These are phyloP conservation scores for Inosperma sp. DNA, from an alignment of 768 basidiomycete species.

Conservation along the genomic window DNA sequence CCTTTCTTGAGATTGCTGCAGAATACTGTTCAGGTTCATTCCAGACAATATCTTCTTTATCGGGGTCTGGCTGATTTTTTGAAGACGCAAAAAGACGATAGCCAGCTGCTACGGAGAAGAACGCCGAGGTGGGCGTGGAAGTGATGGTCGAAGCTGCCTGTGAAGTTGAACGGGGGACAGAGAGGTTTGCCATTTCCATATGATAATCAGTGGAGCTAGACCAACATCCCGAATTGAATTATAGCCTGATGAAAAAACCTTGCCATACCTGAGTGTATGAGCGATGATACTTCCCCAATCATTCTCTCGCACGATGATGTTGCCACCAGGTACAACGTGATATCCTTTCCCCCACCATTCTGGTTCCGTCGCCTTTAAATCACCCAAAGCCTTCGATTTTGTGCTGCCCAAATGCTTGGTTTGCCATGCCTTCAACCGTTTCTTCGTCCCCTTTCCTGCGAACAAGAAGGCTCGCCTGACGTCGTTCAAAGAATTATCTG, in stretches of 20 bases:
- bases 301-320: constrained; percentile 60
- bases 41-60: constrained; percentile 54
- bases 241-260: constrained; percentile 4
- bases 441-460: constrained; percentile 48
- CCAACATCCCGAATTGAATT: constrained; percentile 6
- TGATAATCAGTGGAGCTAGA: constrained; percentile 59
- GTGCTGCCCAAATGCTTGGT: constrained; percentile 47
- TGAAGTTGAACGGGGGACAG: constrained; percentile 25
- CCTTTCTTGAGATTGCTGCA: constrained; percentile 56
- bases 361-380: constrained; percentile 42
- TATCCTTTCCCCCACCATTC: constrained; percentile 61
- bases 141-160: constrained; percentile 19
- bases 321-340: constrained; percentile 64
- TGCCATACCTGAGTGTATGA: constrained; percentile 58
- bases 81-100: constrained; percentile 47
- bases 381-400: constrained; percentile 24
- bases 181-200: constrained; percentile 40
- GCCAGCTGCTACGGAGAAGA: constrained; percentile 44
- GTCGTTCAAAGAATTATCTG: constrained; percentile 50
- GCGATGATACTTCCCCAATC: constrained; percentile 80
- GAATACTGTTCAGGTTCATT: constrained; percentile 58
- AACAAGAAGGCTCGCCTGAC: constrained; percentile 54
- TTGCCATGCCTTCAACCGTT: constrained; percentile 58
- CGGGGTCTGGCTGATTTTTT: constrained; percentile 50
- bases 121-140: constrained; percentile 37